A percentile compares a stretch with the other conserved stretches of the same genome.
Conservation (phyloP, 345 rosid genomes). For the Isatis tinctoria region DNA sequence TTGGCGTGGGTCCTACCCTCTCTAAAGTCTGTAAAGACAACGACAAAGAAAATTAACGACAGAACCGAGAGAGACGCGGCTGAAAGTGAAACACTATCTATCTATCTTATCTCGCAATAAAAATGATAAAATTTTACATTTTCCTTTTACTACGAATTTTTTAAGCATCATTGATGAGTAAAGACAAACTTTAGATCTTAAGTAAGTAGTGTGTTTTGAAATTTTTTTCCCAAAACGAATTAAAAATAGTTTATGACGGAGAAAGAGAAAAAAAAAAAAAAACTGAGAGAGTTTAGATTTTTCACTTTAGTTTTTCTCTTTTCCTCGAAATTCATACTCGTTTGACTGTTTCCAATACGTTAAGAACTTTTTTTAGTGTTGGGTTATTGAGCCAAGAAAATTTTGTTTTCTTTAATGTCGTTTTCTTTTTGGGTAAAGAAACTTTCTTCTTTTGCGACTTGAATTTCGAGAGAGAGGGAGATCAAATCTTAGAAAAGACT, state of each 20-base stretch:
- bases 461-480: slow-evolving; percentile 5
- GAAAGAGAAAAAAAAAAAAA: background rate
- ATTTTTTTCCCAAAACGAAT: background rate
- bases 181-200: background rate
- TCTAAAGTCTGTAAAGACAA: slow-evolving; percentile 28
- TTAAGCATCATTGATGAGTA: background rate
- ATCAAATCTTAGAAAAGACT: background rate
- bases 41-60: slow-evolving; percentile 18
- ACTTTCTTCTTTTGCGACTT: slow-evolving; percentile 34
- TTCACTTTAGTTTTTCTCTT: background rate
- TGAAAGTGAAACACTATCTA: slow-evolving; percentile 24
- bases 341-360: slow-evolving; percentile 34
- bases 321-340: slow-evolving; percentile 29
- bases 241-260: background rate
- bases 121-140: background rate
- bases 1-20: slow-evolving; percentile 20
- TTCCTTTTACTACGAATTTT: background rate
- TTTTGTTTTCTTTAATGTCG: slow-evolving; percentile 22
- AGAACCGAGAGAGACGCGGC: slow-evolving; percentile 32
- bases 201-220: slow-evolving; percentile 6
- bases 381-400: slow-evolving; percentile 23
- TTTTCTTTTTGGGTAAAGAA: slow-evolving; percentile 23
- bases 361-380: slow-evolving; percentile 5
- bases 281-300: background rate
- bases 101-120: background rate